Conservation (phyloP, 1,284 basidiomycete species). For the Sporisorium reilianum region DNA sequence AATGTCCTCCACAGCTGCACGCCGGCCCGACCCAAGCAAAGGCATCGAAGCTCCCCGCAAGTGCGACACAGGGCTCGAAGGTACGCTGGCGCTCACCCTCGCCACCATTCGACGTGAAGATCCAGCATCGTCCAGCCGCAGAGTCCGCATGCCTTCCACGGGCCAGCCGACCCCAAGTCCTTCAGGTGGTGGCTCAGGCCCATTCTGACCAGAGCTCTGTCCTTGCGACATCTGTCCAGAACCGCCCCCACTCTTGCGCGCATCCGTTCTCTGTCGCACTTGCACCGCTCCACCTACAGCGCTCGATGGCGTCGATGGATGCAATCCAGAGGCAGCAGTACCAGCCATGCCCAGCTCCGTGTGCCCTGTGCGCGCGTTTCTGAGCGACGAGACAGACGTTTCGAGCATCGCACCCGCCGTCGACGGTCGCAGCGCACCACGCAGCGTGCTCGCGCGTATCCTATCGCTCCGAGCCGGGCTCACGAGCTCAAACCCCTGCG, state of each 20-base stretch:
- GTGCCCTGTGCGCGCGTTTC: not conserved
- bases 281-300: not conserved
- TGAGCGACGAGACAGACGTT: not conserved
- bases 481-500: slow-evolving; percentile 38
- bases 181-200: not conserved
- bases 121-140: slow-evolving; percentile 12
- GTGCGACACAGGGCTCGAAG: slow-evolving; percentile 24
- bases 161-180: slow-evolving; percentile 24
- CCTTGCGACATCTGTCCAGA: not conserved
- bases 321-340: not conserved
- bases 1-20: slow-evolving; percentile 6
- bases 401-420: slow-evolving; percentile 27
- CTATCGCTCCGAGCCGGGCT: slow-evolving; percentile 14
- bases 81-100: slow-evolving; percentile 7
- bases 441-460: slow-evolving; percentile 7
- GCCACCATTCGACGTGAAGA: not conserved
- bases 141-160: slow-evolving; percentile 18
- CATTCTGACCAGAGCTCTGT: not conserved
- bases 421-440: slow-evolving; percentile 17
- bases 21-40: not conserved
- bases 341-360: not conserved
- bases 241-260: not conserved
- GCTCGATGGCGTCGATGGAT: slow-evolving; percentile 18
- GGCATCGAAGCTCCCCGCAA: slow-evolving; percentile 31
- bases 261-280: slow-evolving; percentile 1